phyloP scores from a whole-genome alignment of 331 rosid genomes.

The Cydonia oblonga region DNA sequence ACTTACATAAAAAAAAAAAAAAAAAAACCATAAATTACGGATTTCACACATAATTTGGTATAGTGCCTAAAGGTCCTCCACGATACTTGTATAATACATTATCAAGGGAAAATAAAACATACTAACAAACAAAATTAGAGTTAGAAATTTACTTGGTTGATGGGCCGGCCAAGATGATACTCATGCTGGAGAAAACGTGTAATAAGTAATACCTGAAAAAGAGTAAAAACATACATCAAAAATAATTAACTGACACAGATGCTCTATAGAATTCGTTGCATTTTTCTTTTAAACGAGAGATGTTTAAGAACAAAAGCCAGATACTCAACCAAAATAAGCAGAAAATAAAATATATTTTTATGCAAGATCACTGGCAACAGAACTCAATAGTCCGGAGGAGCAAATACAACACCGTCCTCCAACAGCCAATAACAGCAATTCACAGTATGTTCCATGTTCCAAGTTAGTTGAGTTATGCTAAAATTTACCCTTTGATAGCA shows the following conservation, averaged over 20 bases:
- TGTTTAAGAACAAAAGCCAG: not conserved
- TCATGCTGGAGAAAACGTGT: slow-evolving; percentile 91
- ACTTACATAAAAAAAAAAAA: no score
- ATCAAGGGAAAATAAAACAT: not conserved
- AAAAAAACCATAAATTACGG: not conserved
- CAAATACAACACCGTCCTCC: not conserved
- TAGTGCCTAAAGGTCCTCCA: not conserved
- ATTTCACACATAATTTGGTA: not conserved
- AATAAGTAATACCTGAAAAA: slow-evolving; percentile 59
- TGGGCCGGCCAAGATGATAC: slow-evolving; percentile 90
- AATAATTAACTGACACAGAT: not conserved
- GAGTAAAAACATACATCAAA: not conserved
- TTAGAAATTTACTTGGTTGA: slow-evolving; percentile 58
- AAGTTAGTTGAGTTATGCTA: not conserved
- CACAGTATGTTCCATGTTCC: not conserved
- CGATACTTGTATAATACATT: not conserved
- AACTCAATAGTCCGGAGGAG: not conserved
- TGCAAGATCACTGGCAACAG: not conserved
- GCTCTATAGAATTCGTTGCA: not conserved
- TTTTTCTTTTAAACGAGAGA: slow-evolving; percentile 2
- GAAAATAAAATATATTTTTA: not conserved
- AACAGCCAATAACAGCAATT: not conserved
- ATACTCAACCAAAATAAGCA: not conserved
- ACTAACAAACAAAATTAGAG: not conserved
- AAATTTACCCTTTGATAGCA: not conserved